Conservation (phyloP, 2,329 filamentous ascomycete genomes). For the Penicillium sp. region DNA sequence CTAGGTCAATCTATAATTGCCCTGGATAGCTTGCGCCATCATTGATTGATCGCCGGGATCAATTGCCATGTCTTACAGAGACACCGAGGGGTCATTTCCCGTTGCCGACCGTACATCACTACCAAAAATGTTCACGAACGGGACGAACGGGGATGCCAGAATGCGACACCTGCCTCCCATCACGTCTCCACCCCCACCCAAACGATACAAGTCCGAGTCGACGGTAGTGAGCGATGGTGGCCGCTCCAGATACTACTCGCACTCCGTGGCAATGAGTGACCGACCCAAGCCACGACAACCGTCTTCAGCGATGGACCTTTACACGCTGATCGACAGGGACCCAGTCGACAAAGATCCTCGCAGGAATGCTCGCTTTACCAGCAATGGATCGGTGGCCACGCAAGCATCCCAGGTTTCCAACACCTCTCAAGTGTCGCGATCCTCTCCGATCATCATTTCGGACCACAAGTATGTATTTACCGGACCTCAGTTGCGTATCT, state of each 20-base stretch:
- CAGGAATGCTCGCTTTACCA: constrained; percentile 26
- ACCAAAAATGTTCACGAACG: constrained; percentile 12
- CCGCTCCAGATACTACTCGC: constrained; percentile 24
- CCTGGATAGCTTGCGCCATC: not conserved
- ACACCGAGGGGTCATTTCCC: not conserved
- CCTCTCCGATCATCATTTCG: constrained; percentile 21
- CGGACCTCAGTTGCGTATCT: not conserved
- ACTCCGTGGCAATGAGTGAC: constrained; percentile 28
- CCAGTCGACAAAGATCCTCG: constrained; percentile 22
- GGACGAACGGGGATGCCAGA: constrained; percentile 14
- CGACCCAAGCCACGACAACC: constrained; percentile 33
- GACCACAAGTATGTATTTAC: constrained; percentile 21
- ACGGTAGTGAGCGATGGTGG: constrained; percentile 24
- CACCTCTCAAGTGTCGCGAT: constrained; percentile 16
- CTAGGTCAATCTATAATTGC: not conserved
- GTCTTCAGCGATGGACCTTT: constrained; percentile 39
- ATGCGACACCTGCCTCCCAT: constrained; percentile 21
- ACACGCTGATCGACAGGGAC: constrained; percentile 35
- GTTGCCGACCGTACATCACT: not conserved
- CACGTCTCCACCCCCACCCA: constrained; percentile 21
- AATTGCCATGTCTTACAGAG: constrained; percentile 4
- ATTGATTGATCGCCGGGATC: constrained; percentile 1
- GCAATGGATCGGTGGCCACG: constrained; percentile 32
- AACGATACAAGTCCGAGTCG: constrained; percentile 27
- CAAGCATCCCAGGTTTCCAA: constrained; percentile 22